Base-by-base conservation (phyloP, 2,329 filamentous ascomycete genomes). In the Diaporthe sp. region DNA sequence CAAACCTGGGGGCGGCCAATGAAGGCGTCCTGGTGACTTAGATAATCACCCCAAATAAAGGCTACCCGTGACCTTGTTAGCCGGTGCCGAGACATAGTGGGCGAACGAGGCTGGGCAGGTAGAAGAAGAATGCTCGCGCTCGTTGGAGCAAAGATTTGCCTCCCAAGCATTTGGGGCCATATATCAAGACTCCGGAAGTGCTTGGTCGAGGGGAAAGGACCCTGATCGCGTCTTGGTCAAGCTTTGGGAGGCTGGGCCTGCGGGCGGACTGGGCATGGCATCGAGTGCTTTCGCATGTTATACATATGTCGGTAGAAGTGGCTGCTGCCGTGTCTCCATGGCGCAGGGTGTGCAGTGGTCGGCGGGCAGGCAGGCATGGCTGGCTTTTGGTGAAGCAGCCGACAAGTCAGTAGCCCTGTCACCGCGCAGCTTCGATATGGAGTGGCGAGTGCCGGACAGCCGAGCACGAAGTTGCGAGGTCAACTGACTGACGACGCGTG, bases 271-370 rank as follows among this genome's bases (percentile, higher is more conserved):
- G 31, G 44, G 65, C 46, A 42, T 53, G 46, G 46, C 65, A 68
- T 25, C 31, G 31, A 25, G 4, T 13, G 8, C 39, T 6, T 58
- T 53, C 31, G 65, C 49, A 28, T 55, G 34, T n/a, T 42, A 53
- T 42, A 70, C 49, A 42, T 70, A 55, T 68, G 65, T 68, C 46
- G 65, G 65, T 55, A 70, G 46, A 31, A 49, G 65, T 53, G 65
- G 34, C n/a, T 70, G 65, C 65, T 42, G 46, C 61, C 44, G 61
- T 31, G 61, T 28, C n/a, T 28, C 39, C 60, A 44, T 4, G 60
- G n/a, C 15, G 60, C 44, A 44, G 60, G 15, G 8, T 19, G 39
- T n/a, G 53, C 25, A 3, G 28, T 57, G 25, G 39, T 65, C 10
- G 61, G 15, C 25, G 22, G 25, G 61, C 34, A 53, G n/a, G 8